Evolutionary conservation across 2,329 filamentous ascomycete species (phyloP).

Genomic region (Calcarisporium arbuscula): DNA sequence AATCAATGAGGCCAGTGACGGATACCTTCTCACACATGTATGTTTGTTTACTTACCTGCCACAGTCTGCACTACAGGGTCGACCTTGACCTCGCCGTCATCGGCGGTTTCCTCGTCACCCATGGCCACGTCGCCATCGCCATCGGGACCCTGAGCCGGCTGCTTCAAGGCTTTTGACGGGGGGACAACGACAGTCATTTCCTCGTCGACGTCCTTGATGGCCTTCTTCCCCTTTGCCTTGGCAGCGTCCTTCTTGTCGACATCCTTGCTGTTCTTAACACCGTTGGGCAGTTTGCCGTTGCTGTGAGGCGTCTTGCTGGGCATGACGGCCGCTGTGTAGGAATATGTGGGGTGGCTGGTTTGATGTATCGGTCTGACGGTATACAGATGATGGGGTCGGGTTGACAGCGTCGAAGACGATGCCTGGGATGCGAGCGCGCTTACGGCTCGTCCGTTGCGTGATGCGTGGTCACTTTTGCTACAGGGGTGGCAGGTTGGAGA

Average conservation of each 20-base stretch:
- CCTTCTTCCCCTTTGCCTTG: slow-evolving; percentile 62
- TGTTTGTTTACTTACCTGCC: slow-evolving; percentile 41
- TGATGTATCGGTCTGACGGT: no score
- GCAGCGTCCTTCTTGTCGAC: slow-evolving; percentile 64
- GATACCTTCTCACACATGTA: no score
- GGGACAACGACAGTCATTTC: slow-evolving; percentile 80
- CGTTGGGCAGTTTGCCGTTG: slow-evolving; percentile 67
- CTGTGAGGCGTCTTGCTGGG: slow-evolving; percentile 67
- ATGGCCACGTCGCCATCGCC: slow-evolving; percentile 66
- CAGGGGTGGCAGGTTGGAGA: no score
- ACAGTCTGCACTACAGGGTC: slow-evolving; percentile 56
- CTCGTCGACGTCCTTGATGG: slow-evolving; percentile 60
- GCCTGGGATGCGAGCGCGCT: neutral
- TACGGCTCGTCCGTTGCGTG: no score
- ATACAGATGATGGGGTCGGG: no score
- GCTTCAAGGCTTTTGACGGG: slow-evolving; percentile 58
- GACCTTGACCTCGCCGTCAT: slow-evolving; percentile 48
- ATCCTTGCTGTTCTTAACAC: slow-evolving; percentile 57
- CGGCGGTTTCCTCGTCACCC: slow-evolving; percentile 53
- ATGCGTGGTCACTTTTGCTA: no score
- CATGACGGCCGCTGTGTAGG: slow-evolving; percentile 39
- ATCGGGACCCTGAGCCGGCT: slow-evolving; percentile 51
- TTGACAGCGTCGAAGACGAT: no score
- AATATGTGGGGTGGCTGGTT: neutral
- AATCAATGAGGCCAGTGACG: neutral